phyloP scores from a whole-genome alignment of 2,329 filamentous ascomycete species.

The Hypoxylon sp. region DNA sequence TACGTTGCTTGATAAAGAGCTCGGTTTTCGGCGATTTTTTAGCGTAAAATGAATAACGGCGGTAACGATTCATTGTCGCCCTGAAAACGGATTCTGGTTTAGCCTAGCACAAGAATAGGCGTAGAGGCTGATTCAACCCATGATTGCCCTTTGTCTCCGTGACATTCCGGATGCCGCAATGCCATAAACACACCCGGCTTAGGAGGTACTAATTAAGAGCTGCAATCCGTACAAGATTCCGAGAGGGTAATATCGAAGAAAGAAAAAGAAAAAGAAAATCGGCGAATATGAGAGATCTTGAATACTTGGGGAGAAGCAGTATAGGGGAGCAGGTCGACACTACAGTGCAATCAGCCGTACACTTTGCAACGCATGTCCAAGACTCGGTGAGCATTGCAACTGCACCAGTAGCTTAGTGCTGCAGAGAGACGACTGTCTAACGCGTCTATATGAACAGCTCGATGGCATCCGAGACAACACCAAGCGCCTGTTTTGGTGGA shows the following conservation, averaged over 20 bases:
- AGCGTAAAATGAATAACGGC: neutral
- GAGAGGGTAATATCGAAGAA: too few species aligned
- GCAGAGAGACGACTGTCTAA: neutral
- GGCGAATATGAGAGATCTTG: neutral
- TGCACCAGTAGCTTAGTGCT: neutral
- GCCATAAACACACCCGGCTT: neutral
- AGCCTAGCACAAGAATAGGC: neutral
- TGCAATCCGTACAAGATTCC: neutral
- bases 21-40: neutral
- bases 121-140: neutral
- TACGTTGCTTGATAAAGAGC: too few species aligned
- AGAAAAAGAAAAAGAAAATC: neutral
- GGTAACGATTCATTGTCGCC: neutral
- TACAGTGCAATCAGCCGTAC: neutral
- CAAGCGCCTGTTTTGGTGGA: slow-evolving; percentile 36
- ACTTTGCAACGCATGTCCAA: slow-evolving; percentile 6
- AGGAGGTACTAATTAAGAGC: neutral
- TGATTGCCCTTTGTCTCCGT: slow-evolving; percentile 10
- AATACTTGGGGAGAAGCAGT: neutral
- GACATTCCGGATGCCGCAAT: slow-evolving; percentile 4
- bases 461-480: slow-evolving; percentile 34
- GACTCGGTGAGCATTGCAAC: slow-evolving; percentile 15
- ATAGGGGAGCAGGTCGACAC: slow-evolving; percentile 1
- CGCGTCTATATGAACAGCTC: slow-evolving; percentile 21
- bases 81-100: slow-evolving; percentile 19